Conservation (phyloP, 257 asterid species). For the Nicotiana noctiflora region DNA sequence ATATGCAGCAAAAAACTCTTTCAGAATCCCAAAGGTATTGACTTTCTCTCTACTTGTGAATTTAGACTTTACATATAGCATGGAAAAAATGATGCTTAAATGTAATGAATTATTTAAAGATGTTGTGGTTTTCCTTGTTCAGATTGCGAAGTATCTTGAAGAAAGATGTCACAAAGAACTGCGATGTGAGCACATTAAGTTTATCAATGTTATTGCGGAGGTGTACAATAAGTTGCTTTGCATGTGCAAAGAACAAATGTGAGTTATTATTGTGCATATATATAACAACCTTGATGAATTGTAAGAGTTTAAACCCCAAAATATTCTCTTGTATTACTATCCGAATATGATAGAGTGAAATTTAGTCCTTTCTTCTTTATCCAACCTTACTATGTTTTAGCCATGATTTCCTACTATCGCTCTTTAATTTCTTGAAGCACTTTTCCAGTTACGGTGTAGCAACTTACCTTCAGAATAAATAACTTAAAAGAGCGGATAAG, state of each 20-base stretch:
- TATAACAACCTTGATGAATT: neutral
- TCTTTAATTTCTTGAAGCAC: neutral
- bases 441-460: neutral
- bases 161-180: conserved; percentile 91
- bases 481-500: neutral
- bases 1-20: conserved; percentile 89
- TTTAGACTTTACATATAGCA: neutral
- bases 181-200: conserved; percentile 56
- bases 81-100: no score
- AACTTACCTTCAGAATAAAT: no score
- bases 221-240: conserved; percentile 64
- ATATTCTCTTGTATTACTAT: neutral
- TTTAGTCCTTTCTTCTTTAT: neutral
- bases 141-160: conserved; percentile 90
- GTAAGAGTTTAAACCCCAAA: neutral
- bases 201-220: conserved; percentile 59
- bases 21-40: conserved; percentile 80
- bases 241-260: conserved; percentile 83
- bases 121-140: conserved; percentile 1
- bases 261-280: conserved; percentile 25
- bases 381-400: neutral
- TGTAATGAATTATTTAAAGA: neutral
- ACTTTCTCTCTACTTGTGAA: neutral
- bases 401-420: neutral
- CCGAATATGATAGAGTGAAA: neutral